Base-by-base conservation (phyloP, 441 rosid genomes). In the Omphalea diandra region DNA sequence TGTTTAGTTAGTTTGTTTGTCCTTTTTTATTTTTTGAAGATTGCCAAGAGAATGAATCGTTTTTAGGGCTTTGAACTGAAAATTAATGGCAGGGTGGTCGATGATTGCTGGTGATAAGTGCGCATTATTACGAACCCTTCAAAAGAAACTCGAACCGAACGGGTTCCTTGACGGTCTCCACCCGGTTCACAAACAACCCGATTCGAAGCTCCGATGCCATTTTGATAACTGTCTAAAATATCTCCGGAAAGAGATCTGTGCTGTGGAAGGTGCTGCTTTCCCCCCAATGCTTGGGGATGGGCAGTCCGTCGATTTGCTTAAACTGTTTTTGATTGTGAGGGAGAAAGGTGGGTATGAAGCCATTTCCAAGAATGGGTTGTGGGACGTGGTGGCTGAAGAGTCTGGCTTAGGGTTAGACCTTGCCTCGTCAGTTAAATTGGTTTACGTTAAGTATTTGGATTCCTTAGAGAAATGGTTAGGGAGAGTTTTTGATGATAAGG, bases 31-130 rank as follows among this genome's bases (percentile, higher is more conserved):
- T 20, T 20, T 32, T 72, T 62, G 36, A 46, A 57, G 79, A 59
- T 65, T 73, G 65, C 50, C 40, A 69, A 43, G 31, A 24, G 74
- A 57, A 36, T 56, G 27, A 68, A 73, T 65, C 74, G 74, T 77
- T 76, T 79, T 62, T 79, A 80, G 86, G 89, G 70, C 54, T 83
- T 73, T 63, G 73, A 36, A 50, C 62, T 49, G 80, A 73, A 69
- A 76, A 76, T 79, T 73, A 71, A 87, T 90, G 94, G 88, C 92
- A 75, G 94, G 94, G 43, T 88, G 89, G 86, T 82, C 90, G 73
- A 82, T 72, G 80, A 68, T 79, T 70, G 81, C 73, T 36, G 60
- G 27, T 68, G 87, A 80, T 36, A 82, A 64, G 58, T 76, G 76
- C 3, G 67, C 55, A 46, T 53, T 71, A 63, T 82, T 65, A 50